phyloP scores from a whole-genome alignment of 805 yeast genomes.

The Saccharomycopsis javanensis region DNA sequence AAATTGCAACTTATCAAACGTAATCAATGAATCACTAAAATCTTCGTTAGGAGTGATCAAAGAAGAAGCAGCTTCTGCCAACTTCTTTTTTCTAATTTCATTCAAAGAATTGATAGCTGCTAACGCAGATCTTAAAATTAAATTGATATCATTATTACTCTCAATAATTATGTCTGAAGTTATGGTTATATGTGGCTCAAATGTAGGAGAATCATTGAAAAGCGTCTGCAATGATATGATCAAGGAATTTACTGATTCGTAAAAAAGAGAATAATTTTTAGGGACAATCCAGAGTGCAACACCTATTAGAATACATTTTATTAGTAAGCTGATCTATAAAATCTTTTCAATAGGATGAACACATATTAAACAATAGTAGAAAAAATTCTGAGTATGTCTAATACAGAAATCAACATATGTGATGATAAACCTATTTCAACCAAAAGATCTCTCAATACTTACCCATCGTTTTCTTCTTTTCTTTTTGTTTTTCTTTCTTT shows the following conservation, averaged over 20 bases:
- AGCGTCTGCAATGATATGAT: constrained; percentile 58
- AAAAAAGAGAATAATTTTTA: constrained; percentile 38
- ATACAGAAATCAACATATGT: too few relatives aligned
- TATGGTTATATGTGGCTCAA: constrained; percentile 72
- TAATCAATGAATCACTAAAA: constrained; percentile 3
- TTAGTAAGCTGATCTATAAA: neutral
- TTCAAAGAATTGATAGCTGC: constrained; percentile 43
- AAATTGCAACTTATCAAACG: constrained; percentile 10
- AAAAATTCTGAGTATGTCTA: too few relatives aligned
- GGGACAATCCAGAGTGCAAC: constrained; percentile 77
- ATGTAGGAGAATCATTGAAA: constrained; percentile 60
- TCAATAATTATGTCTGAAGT: constrained; percentile 48
- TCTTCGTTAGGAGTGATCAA: neutral
- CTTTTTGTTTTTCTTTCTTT: too few relatives aligned
- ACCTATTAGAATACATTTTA: constrained; percentile 20
- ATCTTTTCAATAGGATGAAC: neutral
- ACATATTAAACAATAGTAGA: too few relatives aligned
- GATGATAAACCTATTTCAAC: too few relatives aligned
- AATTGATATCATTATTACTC: constrained; percentile 46
- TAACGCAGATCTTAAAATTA: constrained; percentile 45
- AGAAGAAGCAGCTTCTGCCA: neutral
- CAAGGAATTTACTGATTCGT: constrained; percentile 48
- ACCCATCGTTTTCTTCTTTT: too few relatives aligned
- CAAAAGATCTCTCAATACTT: too few relatives aligned
- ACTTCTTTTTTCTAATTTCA: constrained; percentile 3